These are phyloP conservation scores for Ambrosia hybrid DNA, from an alignment of 140 eudicot genomes.

Conservation along the genomic window DNA sequence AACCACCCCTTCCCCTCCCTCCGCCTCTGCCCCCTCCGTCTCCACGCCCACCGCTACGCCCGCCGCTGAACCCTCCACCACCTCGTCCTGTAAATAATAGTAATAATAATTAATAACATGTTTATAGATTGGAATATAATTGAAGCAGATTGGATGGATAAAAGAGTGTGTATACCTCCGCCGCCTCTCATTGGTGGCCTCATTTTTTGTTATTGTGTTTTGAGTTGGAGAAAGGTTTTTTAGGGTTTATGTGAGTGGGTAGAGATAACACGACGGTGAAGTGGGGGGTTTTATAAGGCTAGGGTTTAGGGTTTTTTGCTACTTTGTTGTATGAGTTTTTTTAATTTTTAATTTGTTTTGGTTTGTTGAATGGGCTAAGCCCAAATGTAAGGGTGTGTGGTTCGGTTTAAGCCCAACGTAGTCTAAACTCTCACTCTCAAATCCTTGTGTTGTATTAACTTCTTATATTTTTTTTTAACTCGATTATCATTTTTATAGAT, in stretches of 20 bases:
- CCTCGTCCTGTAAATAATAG: constrained; percentile 5
- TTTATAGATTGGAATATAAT: too few relatives aligned
- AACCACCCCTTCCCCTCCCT: background rate
- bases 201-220: background rate
- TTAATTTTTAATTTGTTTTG: background rate
- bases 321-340: too few relatives aligned
- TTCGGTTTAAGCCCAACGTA: background rate
- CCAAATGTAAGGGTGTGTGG: background rate
- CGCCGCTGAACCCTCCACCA: constrained; percentile 34
- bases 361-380: background rate
- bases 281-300: background rate
- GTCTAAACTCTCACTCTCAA: background rate
- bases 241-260: background rate
- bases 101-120: too few relatives aligned
- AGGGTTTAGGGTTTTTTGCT: background rate
- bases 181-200: constrained; percentile 23
- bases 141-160: too few relatives aligned
- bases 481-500: too few relatives aligned
- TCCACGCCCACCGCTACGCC: background rate
- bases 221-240: background rate
- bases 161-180: too few relatives aligned
- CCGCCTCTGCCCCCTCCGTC: background rate
- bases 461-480: too few relatives aligned
- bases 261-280: background rate
- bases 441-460: too few relatives aligned